Percentiles rank a stretch among this genome's conserved stretches.
Conservation (phyloP, 2,329 filamentous ascomycete genomes). For the Aspergillus arachidicola region DNA sequence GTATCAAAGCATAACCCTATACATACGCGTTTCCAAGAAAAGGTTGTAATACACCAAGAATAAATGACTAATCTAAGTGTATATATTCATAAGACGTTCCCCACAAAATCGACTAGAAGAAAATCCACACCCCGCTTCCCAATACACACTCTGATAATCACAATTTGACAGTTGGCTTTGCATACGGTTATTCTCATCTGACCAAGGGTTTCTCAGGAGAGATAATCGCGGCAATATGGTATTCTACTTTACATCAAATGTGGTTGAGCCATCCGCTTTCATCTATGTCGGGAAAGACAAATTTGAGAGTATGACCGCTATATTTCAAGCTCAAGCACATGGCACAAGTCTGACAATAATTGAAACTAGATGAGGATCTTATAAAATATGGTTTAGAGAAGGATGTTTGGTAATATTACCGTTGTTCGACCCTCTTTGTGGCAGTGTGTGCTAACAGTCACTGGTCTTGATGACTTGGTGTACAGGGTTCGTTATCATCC, state of each 20-base stretch:
- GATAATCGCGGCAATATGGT: conserved; percentile 62
- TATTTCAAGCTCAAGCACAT: conserved; percentile 6
- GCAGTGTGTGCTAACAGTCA: conserved; percentile 3
- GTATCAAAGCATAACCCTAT: background rate
- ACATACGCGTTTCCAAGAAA: background rate
- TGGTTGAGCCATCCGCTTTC: conserved; percentile 78
- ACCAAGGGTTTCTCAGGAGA: background rate
- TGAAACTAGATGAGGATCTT: conserved; percentile 79
- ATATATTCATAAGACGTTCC: background rate
- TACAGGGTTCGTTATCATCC: conserved; percentile 34
- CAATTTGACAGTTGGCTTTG: background rate
- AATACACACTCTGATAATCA: background rate
- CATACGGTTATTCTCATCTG: background rate
- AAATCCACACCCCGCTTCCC: conserved; percentile 1
- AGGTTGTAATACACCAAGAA: background rate
- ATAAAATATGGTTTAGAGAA: conserved; percentile 94
- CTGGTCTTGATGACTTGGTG: background rate
- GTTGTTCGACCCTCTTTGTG: conserved; percentile 1
- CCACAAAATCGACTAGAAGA: conserved; percentile 2
- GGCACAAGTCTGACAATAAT: conserved; percentile 17
- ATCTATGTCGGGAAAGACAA: conserved; percentile 99
- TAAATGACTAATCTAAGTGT: background rate
- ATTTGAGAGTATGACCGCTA: conserved; percentile 76
- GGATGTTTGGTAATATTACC: conserved; percentile 75
- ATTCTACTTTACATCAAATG: conserved; percentile 89